phyloP scores from a whole-genome alignment of 306 rosid genomes.

The Begonia loranthoides region DNA sequence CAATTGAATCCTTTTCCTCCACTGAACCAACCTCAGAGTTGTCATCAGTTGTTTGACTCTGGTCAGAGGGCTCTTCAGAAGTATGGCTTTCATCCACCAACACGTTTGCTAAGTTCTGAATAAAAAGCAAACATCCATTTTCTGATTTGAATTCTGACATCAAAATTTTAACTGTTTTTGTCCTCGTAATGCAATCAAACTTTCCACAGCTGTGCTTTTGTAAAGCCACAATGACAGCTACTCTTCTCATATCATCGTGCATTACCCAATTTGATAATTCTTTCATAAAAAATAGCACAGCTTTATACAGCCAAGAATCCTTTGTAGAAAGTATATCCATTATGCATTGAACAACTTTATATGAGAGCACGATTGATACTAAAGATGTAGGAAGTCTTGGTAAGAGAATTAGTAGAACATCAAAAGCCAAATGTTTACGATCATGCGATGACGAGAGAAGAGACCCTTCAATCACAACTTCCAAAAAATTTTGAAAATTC shows the following conservation, averaged over 20 bases:
- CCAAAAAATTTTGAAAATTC: constrained; percentile 51
- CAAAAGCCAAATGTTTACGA: constrained; percentile 83
- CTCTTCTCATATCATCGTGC: constrained; percentile 69
- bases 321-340: constrained; percentile 66
- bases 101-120: constrained; percentile 63
- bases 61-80: constrained; percentile 91
- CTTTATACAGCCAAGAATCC: constrained; percentile 78
- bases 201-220: constrained; percentile 91
- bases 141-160: constrained; percentile 73
- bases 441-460: constrained; percentile 95
- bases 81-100: constrained; percentile 75
- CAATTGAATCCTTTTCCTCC: constrained; percentile 66
- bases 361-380: constrained; percentile 47
- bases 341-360: constrained; percentile 83
- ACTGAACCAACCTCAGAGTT: constrained; percentile 78
- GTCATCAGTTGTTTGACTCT: constrained; percentile 96
- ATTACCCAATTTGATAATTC: constrained; percentile 63
- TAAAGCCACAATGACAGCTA: constrained; percentile 69
- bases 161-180: constrained; percentile 62
- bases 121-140: constrained; percentile 72
- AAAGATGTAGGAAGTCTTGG: constrained; percentile 71
- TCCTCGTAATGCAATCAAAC: constrained; percentile 55
- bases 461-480: constrained; percentile 70
- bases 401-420: constrained; percentile 58
- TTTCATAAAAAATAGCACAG: constrained; percentile 59